Conservation (phyloP, 176 grass and related monocot species). For the Poa annua region DNA sequence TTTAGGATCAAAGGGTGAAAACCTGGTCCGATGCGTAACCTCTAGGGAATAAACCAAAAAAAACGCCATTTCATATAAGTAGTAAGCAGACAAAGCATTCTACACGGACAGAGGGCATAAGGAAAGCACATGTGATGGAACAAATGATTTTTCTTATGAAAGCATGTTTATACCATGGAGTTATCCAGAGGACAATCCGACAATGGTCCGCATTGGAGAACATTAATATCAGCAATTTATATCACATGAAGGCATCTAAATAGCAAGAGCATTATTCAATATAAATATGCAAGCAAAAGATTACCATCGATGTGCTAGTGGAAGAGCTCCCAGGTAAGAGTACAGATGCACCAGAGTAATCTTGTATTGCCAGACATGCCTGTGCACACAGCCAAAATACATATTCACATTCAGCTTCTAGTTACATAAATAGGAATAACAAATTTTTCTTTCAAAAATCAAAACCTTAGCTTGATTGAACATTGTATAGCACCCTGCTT, state of each 20-base stretch:
- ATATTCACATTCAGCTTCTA: conserved; percentile 35
- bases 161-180: background rate
- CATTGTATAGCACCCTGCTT: background rate
- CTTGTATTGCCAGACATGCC: conserved; percentile 91
- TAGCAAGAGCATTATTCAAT: conserved; percentile 16
- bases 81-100: background rate
- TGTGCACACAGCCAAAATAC: conserved; percentile 46
- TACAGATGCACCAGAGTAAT: conserved; percentile 86
- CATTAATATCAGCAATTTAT: conserved; percentile 5
- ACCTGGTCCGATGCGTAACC: conserved; percentile 4
- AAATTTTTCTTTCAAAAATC: conserved; percentile 18
- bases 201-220: background rate
- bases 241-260: conserved; percentile 30
- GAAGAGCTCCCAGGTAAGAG: conserved; percentile 73
- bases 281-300: conserved; percentile 5
- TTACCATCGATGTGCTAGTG: conserved; percentile 90
- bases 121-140: background rate
- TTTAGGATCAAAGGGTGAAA: conserved; percentile 27
- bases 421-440: conserved; percentile 17
- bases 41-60: background rate
- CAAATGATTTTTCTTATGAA: conserved; percentile 25
- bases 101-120: background rate
- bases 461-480: conserved; percentile 20
- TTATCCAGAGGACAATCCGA: background rate
- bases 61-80: conserved; percentile 10